phyloP scores from a whole-genome alignment of 352 stramenopile species.

The Phytophthora boehmeriae region DNA sequence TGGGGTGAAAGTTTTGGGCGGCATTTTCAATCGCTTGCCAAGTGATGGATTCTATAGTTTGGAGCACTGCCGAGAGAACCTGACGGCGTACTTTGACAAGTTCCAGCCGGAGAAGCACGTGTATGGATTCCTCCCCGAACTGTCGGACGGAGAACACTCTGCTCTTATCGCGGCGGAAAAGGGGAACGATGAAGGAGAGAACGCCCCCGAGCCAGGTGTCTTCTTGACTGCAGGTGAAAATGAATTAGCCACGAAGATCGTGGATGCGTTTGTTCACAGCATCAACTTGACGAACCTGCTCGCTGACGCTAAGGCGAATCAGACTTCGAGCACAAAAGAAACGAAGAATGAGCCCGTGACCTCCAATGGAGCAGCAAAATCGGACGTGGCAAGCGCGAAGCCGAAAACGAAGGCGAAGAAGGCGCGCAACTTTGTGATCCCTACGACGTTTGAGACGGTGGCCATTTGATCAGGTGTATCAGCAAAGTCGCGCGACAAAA shows the following conservation, averaged over 20 bases:
- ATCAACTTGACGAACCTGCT: conserved; percentile 51
- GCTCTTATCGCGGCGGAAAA: conserved; percentile 29
- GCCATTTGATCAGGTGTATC: conserved; percentile 1
- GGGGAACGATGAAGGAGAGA: conserved; percentile 8
- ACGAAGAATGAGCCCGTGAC: neutral
- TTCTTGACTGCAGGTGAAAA: conserved; percentile 38
- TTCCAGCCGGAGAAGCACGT: conserved; percentile 66
- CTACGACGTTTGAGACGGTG: conserved; percentile 31
- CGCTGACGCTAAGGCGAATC: conserved; percentile 27
- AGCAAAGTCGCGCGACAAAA: neutral
- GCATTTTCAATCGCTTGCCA: conserved; percentile 96
- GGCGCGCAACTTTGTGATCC: conserved; percentile 36
- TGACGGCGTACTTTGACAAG: conserved; percentile 93
- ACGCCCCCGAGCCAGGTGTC: conserved; percentile 19
- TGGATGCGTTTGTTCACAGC: conserved; percentile 44
- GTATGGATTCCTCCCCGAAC: conserved; percentile 88
- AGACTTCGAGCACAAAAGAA: conserved; percentile 20
- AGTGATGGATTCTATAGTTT: conserved; percentile 95
- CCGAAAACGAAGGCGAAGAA: conserved; percentile 25
- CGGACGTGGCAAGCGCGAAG: conserved; percentile 2
- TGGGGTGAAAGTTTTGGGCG: conserved; percentile 93
- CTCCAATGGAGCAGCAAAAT: neutral
- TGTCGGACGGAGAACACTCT: conserved; percentile 36
- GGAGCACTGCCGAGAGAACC: conserved; percentile 87
- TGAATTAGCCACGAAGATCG: conserved; percentile 36